Evolutionary conservation across 2,329 filamentous ascomycete species (phyloP).

Genomic region (Epichloe uncinata): DNA sequence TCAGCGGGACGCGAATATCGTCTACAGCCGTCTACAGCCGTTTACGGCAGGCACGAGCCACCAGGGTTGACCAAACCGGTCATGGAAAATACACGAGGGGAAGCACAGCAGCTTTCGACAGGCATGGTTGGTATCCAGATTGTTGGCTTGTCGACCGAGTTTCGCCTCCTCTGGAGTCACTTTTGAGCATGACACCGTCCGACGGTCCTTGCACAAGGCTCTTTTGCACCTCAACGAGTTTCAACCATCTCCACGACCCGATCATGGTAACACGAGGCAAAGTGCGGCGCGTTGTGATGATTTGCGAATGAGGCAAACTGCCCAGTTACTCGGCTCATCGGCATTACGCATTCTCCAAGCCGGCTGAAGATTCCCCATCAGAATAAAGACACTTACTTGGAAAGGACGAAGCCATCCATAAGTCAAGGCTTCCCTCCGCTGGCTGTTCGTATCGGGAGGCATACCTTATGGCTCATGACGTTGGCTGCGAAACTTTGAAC

Average conservation of each 20-base stretch:
- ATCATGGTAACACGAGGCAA: background rate
- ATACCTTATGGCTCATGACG: background rate
- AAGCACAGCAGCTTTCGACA: background rate
- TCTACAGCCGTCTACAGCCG: background rate
- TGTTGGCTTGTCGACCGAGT: background rate
- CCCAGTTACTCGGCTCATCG: background rate
- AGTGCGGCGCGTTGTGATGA: background rate
- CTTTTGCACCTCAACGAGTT: constrained; percentile 1
- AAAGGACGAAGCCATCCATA: background rate
- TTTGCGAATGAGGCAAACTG: background rate
- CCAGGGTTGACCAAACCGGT: background rate
- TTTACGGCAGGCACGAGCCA: constrained; percentile 3
- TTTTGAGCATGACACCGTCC: background rate
- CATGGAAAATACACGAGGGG: background rate
- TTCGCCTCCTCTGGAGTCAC: background rate
- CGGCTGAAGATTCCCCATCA: background rate
- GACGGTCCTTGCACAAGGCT: background rate
- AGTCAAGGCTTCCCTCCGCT: background rate
- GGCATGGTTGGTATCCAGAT: too few species aligned
- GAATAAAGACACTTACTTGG: background rate
- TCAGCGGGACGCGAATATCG: constrained; percentile 1
- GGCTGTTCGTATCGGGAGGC: background rate
- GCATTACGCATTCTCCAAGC: background rate
- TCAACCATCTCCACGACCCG: background rate
- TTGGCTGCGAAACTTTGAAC: background rate